Conservation (phyloP, 2,329 filamentous ascomycete species). For the Taxawa tesnikishii region DNA sequence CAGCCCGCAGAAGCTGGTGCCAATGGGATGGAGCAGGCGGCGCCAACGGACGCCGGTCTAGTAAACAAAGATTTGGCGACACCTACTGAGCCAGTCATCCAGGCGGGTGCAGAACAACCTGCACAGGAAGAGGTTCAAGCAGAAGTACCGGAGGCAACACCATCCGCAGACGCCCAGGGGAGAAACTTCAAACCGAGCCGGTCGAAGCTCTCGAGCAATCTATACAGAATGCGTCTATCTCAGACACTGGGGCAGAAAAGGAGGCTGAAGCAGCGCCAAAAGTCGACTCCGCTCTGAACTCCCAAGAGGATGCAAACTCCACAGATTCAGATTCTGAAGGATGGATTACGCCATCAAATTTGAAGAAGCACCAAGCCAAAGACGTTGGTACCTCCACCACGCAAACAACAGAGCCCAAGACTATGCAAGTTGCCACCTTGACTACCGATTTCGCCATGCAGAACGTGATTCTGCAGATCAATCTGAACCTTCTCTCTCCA, state of each 20-base stretch:
- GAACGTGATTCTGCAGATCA: constrained; percentile 89
- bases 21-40: constrained; percentile 21
- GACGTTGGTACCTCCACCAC: constrained; percentile 39
- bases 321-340: constrained; percentile 46
- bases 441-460: constrained; percentile 97
- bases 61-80: too few relatives aligned
- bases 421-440: constrained; percentile 78
- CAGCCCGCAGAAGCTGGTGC: constrained; percentile 34
- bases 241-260: constrained; percentile 12
- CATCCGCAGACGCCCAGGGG: neutral
- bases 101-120: constrained; percentile 1
- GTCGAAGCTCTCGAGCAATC: too few relatives aligned
- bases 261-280: constrained; percentile 14
- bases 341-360: constrained; percentile 92
- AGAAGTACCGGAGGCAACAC: neutral
- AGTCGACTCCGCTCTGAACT: constrained; percentile 15
- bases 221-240: constrained; percentile 9
- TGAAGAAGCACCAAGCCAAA: constrained; percentile 69
- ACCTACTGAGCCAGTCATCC: neutral
- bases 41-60: neutral
- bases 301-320: constrained; percentile 19
- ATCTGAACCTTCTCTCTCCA: constrained; percentile 76
- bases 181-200: too few relatives aligned
- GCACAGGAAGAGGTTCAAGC: neutral
- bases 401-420: constrained; percentile 40